Evolutionary conservation across 345 rosid genomes (phyloP).

Genomic region (Gossypium australe): DNA sequence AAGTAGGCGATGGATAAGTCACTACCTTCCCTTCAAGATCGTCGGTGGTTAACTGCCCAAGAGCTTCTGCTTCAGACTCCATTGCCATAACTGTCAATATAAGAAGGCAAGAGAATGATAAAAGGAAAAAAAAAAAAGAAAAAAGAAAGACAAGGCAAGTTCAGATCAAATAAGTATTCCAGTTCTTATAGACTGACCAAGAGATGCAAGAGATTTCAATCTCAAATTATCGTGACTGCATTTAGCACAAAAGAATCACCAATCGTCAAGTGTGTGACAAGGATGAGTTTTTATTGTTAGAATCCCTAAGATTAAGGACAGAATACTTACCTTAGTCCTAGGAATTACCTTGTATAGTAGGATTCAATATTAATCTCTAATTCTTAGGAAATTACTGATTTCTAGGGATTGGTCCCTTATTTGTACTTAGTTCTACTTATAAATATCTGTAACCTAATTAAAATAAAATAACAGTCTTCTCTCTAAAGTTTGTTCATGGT

Average conservation of each 20-base stretch:
- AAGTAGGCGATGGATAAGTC: background rate
- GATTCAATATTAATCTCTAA: no score
- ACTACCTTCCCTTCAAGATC: constrained; percentile 74
- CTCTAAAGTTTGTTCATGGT: no score
- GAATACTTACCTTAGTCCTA: no score
- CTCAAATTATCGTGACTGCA: background rate
- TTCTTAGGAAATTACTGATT: no score
- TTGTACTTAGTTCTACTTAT: no score
- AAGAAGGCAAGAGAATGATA: no score
- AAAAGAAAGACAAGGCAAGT: background rate
- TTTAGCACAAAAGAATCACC: background rate
- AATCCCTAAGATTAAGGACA: no score
- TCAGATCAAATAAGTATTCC: background rate
- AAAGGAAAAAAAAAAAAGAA: background rate
- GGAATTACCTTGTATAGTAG: no score
- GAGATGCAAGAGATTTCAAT: background rate
- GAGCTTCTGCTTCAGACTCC: constrained; percentile 76
- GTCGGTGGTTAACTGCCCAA: constrained; percentile 58
- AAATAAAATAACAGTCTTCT: no score
- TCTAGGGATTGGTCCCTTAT: no score
- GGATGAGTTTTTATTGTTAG: background rate
- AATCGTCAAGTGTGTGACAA: background rate
- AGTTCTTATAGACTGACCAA: background rate
- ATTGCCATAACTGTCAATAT: constrained; percentile 41
- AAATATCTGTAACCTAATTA: no score